Evolutionary conservation across 331 rosid genomes (phyloP).

Genomic region (Quercus phellos): DNA sequence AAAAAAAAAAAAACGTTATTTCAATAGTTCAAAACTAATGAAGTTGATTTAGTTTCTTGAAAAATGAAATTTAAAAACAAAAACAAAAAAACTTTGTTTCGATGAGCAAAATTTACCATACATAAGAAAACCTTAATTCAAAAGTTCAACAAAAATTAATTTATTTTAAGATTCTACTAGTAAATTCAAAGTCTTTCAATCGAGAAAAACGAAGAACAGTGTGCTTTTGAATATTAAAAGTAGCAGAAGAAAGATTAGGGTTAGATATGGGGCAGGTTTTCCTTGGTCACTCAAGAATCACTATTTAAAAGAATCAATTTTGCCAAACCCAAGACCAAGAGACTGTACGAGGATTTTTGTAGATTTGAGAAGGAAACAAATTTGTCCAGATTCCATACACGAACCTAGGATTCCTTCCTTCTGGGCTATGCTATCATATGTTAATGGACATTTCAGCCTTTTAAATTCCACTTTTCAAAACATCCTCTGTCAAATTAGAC

Average conservation of each 20-base stretch:
- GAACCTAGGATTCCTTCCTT: constrained; percentile 50
- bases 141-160: too few relatives aligned
- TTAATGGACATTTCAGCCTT: constrained; percentile 9
- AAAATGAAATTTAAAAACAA: too few relatives aligned
- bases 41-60: too few relatives aligned
- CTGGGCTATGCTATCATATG: constrained; percentile 21
- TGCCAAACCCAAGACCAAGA: background rate
- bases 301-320: background rate
- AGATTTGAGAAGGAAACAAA: constrained; percentile 32
- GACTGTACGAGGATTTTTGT: constrained; percentile 16
- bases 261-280: background rate
- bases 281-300: background rate
- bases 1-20: background rate
- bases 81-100: too few relatives aligned
- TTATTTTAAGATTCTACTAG: too few relatives aligned
- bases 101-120: too few relatives aligned
- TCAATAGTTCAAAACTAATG: background rate
- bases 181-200: too few relatives aligned
- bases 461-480: background rate
- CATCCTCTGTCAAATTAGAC: background rate
- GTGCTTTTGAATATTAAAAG: background rate
- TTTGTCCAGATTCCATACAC: constrained; percentile 27
- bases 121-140: too few relatives aligned
- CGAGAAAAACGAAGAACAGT: too few relatives aligned
- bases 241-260: background rate